These are phyloP conservation scores for Fagus sylvatica DNA, from an alignment of 306 rosid species.

Conservation along the genomic window DNA sequence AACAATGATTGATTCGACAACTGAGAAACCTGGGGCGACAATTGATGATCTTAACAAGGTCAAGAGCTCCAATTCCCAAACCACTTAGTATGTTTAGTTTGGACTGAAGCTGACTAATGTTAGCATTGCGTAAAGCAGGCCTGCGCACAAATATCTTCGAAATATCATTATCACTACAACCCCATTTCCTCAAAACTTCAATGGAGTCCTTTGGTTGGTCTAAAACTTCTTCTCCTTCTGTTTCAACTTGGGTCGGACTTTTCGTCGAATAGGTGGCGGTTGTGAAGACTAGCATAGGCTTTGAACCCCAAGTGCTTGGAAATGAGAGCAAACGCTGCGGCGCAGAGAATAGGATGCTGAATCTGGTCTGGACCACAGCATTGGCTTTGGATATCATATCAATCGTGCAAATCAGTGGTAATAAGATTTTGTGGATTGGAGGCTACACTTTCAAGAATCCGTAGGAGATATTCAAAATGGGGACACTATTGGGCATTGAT, in stretches of 20 bases:
- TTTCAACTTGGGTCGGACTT: constrained; percentile 36
- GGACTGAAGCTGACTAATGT: too few species aligned
- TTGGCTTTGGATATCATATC: too few species aligned
- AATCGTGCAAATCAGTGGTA: too few species aligned
- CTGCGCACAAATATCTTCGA: constrained; percentile 33
- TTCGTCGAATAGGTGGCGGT: constrained; percentile 58
- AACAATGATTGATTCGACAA: constrained; percentile 32
- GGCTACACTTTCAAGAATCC: too few species aligned
- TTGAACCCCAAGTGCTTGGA: not conserved
- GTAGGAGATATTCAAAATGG: too few species aligned
- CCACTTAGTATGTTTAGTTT: too few species aligned
- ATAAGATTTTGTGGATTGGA: too few species aligned
- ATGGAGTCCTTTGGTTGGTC: constrained; percentile 28
- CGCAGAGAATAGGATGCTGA: constrained; percentile 13
- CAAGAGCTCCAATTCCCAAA: too few species aligned
- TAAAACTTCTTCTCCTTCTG: not conserved
- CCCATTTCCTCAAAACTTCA: constrained; percentile 60
- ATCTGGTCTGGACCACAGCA: constrained; percentile 35
- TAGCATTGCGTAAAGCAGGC: constrained; percentile 47
- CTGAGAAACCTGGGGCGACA: constrained; percentile 49
- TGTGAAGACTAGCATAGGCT: too few species aligned
- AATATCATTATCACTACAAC: constrained; percentile 59
- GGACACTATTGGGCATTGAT: too few species aligned
- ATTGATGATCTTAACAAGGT: too few species aligned
- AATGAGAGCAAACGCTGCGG: constrained; percentile 18